phyloP scores from a whole-genome alignment of 23 red algal genomes.

The Gracilaria caudata region DNA sequence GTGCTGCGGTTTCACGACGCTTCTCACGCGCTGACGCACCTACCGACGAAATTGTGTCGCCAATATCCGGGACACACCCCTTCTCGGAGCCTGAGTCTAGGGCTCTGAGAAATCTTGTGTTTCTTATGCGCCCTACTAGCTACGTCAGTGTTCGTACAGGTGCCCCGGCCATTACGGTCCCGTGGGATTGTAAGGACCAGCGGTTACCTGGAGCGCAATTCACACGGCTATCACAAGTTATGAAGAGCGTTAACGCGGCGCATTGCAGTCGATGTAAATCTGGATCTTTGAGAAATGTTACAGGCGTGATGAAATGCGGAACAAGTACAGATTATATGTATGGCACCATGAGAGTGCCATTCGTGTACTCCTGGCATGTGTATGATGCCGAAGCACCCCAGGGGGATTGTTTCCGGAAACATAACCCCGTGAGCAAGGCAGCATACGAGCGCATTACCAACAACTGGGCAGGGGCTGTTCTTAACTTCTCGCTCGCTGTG shows the following conservation, averaged over 20 bases:
- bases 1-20: conserved; percentile 19
- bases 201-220: background rate
- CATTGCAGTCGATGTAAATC: conserved; percentile 47
- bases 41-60: background rate
- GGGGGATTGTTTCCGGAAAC: conserved; percentile 59
- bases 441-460: conserved; percentile 45
- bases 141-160: conserved; percentile 55
- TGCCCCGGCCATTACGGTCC: conserved; percentile 23
- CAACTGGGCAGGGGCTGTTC: conserved; percentile 58
- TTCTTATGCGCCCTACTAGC: background rate
- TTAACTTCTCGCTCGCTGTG: conserved; percentile 55
- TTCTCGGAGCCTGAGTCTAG: conserved; percentile 73
- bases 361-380: conserved; percentile 50
- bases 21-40: background rate
- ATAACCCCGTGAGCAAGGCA: conserved; percentile 28
- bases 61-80: conserved; percentile 54
- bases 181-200: conserved; percentile 47
- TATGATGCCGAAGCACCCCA: conserved; percentile 34
- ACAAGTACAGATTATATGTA: conserved; percentile 56
- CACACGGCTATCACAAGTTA: conserved; percentile 20
- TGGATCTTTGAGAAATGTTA: conserved; percentile 31
- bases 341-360: conserved; percentile 44
- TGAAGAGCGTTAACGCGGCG: conserved; percentile 31
- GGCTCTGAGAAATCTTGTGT: conserved; percentile 43
- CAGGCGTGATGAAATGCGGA: conserved; percentile 48